These are phyloP conservation scores for Chiua virens DNA, from an alignment of 768 basidiomycete genomes.

Conservation along the genomic window DNA sequence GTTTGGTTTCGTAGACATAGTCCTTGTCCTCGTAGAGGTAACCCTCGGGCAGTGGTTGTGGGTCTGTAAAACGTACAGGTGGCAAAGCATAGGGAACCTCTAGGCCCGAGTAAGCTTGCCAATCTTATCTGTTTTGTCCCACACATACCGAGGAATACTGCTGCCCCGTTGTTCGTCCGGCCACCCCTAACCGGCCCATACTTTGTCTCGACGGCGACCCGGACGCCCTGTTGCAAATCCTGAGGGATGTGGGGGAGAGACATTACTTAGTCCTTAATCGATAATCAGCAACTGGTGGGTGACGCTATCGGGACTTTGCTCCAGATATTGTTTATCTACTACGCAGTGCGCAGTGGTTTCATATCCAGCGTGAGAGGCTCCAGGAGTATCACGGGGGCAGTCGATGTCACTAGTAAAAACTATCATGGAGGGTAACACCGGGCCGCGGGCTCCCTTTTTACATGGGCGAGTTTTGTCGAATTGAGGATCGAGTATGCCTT, in stretches of 20 bases:
- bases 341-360: not conserved
- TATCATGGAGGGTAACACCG: not conserved
- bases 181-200: conserved; percentile 60
- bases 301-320: not conserved
- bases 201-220: conserved; percentile 52
- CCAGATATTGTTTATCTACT: conserved; percentile 16
- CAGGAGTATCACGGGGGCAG: not conserved
- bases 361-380: conserved; percentile 7
- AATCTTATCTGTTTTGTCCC: no score
- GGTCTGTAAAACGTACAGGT: conserved; percentile 64
- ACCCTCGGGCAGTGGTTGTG: conserved; percentile 50
- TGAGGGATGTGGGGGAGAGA: conserved; percentile 48
- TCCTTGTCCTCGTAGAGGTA: conserved; percentile 60
- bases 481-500: no score
- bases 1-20: conserved; percentile 58
- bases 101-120: conserved; percentile 22
- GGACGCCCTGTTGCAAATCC: conserved; percentile 46
- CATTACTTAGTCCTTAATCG: not conserved
- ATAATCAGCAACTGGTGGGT: not conserved
- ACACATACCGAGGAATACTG: conserved; percentile 59
- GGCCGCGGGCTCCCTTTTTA: not conserved
- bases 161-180: conserved; percentile 58
- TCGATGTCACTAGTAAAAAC: conserved; percentile 1
- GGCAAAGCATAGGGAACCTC: conserved; percentile 75
- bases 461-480: not conserved